These are phyloP conservation scores for Eucalyptus rudis DNA, from an alignment of 345 rosid species.

Conservation along the genomic window DNA sequence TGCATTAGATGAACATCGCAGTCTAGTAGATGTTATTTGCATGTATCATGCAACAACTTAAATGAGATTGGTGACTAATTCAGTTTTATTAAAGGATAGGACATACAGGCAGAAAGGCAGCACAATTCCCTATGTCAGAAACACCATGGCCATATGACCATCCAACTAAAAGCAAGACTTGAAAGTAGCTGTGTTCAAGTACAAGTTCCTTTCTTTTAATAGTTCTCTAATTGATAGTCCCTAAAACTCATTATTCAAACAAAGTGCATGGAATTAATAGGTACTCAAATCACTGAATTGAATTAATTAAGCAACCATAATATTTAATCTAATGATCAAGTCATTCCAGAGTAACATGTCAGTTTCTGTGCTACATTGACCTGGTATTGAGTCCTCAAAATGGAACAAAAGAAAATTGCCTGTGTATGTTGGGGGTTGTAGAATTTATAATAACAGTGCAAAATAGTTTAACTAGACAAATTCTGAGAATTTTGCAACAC, in stretches of 20 bases:
- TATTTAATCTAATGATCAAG: neutral
- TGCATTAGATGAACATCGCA: neutral
- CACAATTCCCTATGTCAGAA: neutral
- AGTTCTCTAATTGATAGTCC: neutral
- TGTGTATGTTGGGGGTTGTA: fast-evolving
- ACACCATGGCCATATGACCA: neutral
- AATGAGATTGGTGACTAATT: neutral
- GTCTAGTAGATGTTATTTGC: neutral
- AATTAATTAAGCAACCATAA: neutral
- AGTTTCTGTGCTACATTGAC: neutral
- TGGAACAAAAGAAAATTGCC: neutral
- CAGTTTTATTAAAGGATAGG: neutral
- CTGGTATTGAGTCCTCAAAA: neutral
- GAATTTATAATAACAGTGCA: neutral
- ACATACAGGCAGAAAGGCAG: neutral
- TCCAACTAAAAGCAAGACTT: neutral
- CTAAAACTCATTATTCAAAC: neutral
- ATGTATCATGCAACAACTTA: neutral
- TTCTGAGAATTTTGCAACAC: neutral
- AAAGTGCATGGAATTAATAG: neutral
- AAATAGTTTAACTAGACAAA: neutral
- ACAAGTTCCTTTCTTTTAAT: neutral
- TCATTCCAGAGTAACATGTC: neutral
- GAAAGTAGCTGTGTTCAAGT: neutral
- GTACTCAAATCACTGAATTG: neutral